Percentiles rank a stretch among this genome's conserved stretches.
Conservation (phyloP, 139 green algal genomes). For the Chlorella ohadii region DNA sequence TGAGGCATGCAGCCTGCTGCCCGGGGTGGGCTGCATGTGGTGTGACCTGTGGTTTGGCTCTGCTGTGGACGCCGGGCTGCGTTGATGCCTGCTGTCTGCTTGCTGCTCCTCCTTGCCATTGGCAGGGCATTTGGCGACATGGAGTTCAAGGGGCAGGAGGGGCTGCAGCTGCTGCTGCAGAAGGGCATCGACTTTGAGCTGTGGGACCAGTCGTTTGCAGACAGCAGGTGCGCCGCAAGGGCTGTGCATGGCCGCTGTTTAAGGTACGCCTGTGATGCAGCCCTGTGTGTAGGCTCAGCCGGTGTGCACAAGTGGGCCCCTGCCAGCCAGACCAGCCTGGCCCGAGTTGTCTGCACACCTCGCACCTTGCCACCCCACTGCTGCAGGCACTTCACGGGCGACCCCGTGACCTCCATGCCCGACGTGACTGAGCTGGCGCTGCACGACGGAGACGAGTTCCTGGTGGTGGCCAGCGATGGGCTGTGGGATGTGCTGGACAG, state of each 20-base stretch:
- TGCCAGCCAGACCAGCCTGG: too few relatives aligned
- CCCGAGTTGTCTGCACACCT: too few relatives aligned
- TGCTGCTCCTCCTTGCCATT: neutral
- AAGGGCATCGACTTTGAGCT: conserved; percentile 51
- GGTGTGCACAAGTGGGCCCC: too few relatives aligned
- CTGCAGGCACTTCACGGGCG: conserved; percentile 44
- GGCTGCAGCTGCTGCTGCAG: conserved; percentile 51
- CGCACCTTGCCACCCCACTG: too few relatives aligned
- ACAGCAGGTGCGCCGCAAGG: conserved; percentile 19
- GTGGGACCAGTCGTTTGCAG: conserved; percentile 60
- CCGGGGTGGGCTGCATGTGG: too few relatives aligned
- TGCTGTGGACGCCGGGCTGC: neutral
- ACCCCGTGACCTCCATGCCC: conserved; percentile 68
- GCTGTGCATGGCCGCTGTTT: too few relatives aligned
- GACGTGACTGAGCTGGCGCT: conserved; percentile 70
- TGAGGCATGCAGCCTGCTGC: too few relatives aligned
- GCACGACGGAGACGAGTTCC: conserved; percentile 70
- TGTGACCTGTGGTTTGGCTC: too few relatives aligned
- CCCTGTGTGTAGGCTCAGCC: too few relatives aligned
- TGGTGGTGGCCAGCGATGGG: conserved; percentile 80
- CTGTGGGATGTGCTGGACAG: conserved; percentile 71
- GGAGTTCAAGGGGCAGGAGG: conserved; percentile 70
- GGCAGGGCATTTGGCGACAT: conserved; percentile 80
- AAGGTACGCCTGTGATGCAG: too few relatives aligned
- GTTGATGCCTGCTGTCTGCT: neutral